phyloP scores from a whole-genome alignment of 2,329 filamentous ascomycete genomes.

The Emergomyces orientalis region DNA sequence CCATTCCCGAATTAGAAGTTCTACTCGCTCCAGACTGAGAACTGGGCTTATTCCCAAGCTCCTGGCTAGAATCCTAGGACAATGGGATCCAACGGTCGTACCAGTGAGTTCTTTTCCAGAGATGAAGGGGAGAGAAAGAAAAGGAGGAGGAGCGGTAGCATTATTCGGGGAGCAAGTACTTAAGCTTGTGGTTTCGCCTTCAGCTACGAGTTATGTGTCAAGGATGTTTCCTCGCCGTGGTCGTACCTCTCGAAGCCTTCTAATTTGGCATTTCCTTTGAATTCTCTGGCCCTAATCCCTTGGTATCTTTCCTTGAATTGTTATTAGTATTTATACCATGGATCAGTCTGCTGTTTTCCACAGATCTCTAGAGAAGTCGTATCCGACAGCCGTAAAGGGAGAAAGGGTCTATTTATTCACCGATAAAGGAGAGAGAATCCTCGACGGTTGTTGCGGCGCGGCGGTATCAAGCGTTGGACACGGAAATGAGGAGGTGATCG shows the following conservation, averaged over 20 bases:
- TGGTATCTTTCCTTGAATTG: neutral
- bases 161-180: neutral
- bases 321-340: neutral
- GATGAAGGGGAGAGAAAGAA: neutral
- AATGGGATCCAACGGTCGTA: neutral
- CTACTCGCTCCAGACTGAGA: neutral
- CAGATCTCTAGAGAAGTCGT: slow-evolving; percentile 4
- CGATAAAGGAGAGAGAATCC: slow-evolving; percentile 34
- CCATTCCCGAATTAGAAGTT: neutral
- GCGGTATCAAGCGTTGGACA: slow-evolving; percentile 43
- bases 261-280: neutral
- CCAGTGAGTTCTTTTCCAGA: neutral
- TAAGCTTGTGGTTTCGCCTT: neutral
- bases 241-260: neutral
- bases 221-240: neutral
- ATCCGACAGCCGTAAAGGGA: slow-evolving; percentile 19
- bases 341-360: slow-evolving; percentile 2
- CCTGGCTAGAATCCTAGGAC: neutral
- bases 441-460: slow-evolving; percentile 41
- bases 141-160: neutral
- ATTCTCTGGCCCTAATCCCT: no score
- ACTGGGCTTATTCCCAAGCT: neutral
- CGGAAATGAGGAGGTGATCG: slow-evolving; percentile 34
- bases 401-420: slow-evolving; percentile 35
- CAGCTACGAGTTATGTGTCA: neutral